These are phyloP conservation scores for Xylaria telfairii DNA, from an alignment of 495 filamentous ascomycete genomes.

Conservation along the genomic window DNA sequence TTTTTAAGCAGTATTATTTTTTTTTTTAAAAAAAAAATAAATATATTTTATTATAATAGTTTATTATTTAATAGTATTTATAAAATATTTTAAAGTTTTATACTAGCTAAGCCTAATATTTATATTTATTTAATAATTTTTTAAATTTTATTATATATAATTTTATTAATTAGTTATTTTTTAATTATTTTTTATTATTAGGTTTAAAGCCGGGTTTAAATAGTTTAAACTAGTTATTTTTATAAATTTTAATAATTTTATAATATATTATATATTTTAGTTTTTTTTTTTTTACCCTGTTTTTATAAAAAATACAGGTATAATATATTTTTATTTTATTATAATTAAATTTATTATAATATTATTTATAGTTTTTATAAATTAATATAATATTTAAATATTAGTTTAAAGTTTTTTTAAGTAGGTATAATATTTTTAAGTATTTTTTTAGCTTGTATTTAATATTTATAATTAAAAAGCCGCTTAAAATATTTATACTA, in stretches of 20 bases:
- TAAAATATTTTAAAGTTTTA: background rate
- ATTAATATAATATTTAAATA: conserved; percentile 25
- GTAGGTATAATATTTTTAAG: conserved; percentile 20
- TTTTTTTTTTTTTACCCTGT: conserved; percentile 13
- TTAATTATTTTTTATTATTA: background rate
- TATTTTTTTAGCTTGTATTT: conserved; percentile 10
- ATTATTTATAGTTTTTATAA: conserved; percentile 24
- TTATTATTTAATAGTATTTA: background rate
- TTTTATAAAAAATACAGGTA: conserved; percentile 17
- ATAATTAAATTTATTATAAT: conserved; percentile 26
- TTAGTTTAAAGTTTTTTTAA: conserved; percentile 27
- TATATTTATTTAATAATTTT: background rate
- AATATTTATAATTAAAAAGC: background rate
- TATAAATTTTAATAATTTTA: background rate
- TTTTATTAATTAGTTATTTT: conserved; percentile 6
- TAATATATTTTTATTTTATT: conserved; percentile 29
- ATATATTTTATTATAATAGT: background rate
- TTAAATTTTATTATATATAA: background rate
- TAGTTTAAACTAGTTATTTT: background rate
- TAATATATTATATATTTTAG: background rate
- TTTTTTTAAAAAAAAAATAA: background rate
- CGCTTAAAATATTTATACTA: conserved; percentile 10
- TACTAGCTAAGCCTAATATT: conserved; percentile 3
- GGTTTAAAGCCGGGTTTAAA: background rate
- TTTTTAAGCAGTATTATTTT: background rate